phyloP scores from a whole-genome alignment of 208 protist species.

The Naegleria gruberi region DNA sequence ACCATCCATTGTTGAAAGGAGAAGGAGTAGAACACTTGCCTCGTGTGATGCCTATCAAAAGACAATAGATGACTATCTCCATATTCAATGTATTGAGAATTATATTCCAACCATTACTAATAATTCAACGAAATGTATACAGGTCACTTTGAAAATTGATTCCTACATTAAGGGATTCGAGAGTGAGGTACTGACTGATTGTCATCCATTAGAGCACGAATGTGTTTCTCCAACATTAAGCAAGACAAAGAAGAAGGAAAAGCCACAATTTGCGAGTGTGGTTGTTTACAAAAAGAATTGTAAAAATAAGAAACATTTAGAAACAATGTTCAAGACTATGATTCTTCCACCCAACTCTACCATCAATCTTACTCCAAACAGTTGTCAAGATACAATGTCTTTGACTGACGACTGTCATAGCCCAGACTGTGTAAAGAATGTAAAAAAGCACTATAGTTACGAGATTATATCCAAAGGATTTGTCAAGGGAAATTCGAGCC shows the following conservation, averaged over 20 bases:
- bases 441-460: not conserved
- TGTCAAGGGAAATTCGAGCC: too few relatives aligned
- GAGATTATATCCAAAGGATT: too few relatives aligned
- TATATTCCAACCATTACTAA: not conserved
- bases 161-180: not conserved
- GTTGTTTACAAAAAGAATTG: not conserved
- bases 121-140: not conserved
- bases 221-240: not conserved
- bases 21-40: too few relatives aligned
- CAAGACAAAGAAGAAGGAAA: not conserved
- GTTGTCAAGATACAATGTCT: not conserved
- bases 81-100: not conserved
- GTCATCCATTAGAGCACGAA: not conserved
- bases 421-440: not conserved
- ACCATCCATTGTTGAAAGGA: too few relatives aligned
- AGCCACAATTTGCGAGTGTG: not conserved
- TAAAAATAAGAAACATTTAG: not conserved
- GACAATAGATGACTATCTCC: too few relatives aligned
- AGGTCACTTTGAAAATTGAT: not conserved
- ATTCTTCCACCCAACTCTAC: not conserved
- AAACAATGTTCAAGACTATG: not conserved
- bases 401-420: not conserved
- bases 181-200: too few relatives aligned
- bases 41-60: too few relatives aligned
- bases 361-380: not conserved